Evolutionary conservation across 352 stramenopile genomes (phyloP), one percentile per base, ranked within the genome.

Genomic region (Paralagenidium karlingii): DNA sequence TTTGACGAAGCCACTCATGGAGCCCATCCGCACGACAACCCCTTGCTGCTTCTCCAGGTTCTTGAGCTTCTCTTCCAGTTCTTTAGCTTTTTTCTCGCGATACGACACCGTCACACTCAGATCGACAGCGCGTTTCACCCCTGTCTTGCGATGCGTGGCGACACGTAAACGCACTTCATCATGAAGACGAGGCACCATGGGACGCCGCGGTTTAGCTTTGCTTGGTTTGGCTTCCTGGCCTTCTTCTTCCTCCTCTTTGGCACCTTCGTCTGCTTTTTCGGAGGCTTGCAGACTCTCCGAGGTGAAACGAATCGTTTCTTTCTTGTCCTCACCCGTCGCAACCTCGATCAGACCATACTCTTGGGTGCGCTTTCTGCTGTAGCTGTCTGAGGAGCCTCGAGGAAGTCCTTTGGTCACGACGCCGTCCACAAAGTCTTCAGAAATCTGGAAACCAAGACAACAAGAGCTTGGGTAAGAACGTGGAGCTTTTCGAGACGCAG

Each of bases 101-200:
- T 70, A 70, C 26, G 70, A 84, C 10, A 49, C 34, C 12, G 62
- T 76, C 27, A 88, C 55, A 0, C 36, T 63, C 8, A 88, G 58
- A 3, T 81, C 68, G 12, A 88, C 71, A 0, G 75, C 75, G 20
- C 75, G 70, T 40, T 81, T 77, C 3, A 45, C 43, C 24, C 70
- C 68, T 0, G 64, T 70, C 51, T 83, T 80, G 31, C 64, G 63
- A 38, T 88, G 75, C 16, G 63, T 79, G 11, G 70, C 70, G 27
- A 88, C 67, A 34, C 68, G 68, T 52, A 88, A 88, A 13, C 44
- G 56, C 40, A 88, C 75, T 37, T 82, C 57, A 26, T 88, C 75
- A 9, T 71, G 68, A 58, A 79, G 73, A 24, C 70, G 67, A 19
- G 74, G 69, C 10, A 60, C 26, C 25, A 45, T 40, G 9, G 28